Conservation (phyloP, 768 basidiomycete genomes). For the Chalciporus sphaerocephalus region DNA sequence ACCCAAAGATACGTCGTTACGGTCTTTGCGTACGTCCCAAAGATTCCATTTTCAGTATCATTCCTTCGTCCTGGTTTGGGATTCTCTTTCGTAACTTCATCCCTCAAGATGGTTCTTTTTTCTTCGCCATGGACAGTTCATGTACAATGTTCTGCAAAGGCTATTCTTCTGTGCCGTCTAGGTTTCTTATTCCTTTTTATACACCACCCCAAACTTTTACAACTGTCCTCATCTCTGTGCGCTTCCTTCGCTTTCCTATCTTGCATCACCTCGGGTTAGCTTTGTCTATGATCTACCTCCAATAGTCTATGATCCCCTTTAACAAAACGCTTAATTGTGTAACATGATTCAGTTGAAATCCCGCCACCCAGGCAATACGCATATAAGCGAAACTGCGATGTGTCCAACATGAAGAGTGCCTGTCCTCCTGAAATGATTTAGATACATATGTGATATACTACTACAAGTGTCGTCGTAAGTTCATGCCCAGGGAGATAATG, state of each 20-base stretch:
- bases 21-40: not conserved
- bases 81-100: constrained; percentile 1
- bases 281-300: not conserved
- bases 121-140: constrained; percentile 13
- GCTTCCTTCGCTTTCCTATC: constrained; percentile 8
- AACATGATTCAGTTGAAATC: constrained; percentile 1
- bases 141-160: constrained; percentile 20
- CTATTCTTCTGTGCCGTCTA: constrained; percentile 3
- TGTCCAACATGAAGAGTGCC: not conserved
- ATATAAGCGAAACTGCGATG: not conserved
- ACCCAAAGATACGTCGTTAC: constrained; percentile 7
- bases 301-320: constrained; percentile 18
- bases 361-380: not conserved
- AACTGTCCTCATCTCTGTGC: constrained; percentile 5
- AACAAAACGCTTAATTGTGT: constrained; percentile 16
- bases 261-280: not conserved
- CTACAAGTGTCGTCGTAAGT: too few species aligned
- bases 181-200: constrained; percentile 36
- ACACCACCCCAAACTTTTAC: constrained; percentile 4
- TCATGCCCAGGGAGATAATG: too few species aligned
- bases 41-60: not conserved
- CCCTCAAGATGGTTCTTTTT: not conserved
- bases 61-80: constrained; percentile 2
- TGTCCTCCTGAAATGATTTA: not conserved
- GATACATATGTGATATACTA: too few species aligned